These are phyloP conservation scores for Grosmannia clavigera DNA, from an alignment of 2,329 filamentous ascomycete genomes.

Conservation along the genomic window DNA sequence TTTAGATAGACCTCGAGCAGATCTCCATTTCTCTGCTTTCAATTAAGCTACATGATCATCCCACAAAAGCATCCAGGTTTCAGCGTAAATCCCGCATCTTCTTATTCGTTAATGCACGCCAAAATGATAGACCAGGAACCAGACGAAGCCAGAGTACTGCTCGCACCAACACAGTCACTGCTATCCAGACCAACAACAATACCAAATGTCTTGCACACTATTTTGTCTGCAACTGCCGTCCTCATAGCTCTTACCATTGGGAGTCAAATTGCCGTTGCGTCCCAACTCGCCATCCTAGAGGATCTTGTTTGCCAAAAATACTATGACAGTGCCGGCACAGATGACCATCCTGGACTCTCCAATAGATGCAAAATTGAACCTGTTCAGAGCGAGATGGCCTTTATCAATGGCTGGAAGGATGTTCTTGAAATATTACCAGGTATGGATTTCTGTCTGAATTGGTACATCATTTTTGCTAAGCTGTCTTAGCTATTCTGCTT, in stretches of 20 bases:
- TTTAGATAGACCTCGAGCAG: no score
- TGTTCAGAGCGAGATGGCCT: background rate
- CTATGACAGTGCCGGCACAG: background rate
- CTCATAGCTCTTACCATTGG: background rate
- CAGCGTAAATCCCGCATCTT: no score
- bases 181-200: background rate
- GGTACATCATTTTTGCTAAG: background rate
- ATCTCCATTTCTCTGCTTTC: background rate
- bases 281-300: background rate
- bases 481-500: background rate
- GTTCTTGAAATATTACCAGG: background rate
- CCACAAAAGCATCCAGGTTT: no score
- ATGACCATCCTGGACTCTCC: background rate
- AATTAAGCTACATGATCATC: background rate
- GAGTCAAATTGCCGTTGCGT: background rate
- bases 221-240: background rate
- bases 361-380: background rate
- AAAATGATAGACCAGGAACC: background rate
- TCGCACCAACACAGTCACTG: background rate
- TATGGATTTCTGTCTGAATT: background rate
- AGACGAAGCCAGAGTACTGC: background rate
- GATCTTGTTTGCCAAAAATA: background rate
- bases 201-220: background rate
- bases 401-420: background rate
- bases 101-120: background rate